These are phyloP conservation scores for Galium porrigens DNA, from an alignment of 305 asterid genomes.

Conservation along the genomic window DNA sequence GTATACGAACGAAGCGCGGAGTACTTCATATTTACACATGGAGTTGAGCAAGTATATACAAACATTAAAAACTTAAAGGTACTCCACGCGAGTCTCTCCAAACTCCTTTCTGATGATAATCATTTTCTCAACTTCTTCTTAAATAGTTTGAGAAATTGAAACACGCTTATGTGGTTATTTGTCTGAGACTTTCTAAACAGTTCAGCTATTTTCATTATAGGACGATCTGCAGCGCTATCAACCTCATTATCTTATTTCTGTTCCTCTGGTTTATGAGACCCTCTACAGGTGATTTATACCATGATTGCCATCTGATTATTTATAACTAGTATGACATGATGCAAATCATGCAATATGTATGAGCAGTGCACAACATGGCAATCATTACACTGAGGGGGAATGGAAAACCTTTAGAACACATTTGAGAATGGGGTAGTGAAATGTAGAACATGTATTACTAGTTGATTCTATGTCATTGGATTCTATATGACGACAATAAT, in stretches of 20 bases:
- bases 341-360: background rate
- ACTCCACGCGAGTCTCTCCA: background rate
- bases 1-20: slow-evolving; percentile 87
- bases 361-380: background rate
- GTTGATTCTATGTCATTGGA: background rate
- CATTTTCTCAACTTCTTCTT: background rate
- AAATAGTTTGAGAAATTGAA: background rate
- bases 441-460: background rate
- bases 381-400: background rate
- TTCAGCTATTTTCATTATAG: slow-evolving; percentile 29
- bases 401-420: background rate
- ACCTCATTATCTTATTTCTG: slow-evolving; percentile 73
- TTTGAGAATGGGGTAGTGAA: background rate
- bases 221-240: slow-evolving; percentile 72
- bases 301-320: background rate
- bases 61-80: slow-evolving; percentile 63
- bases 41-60: slow-evolving; percentile 75
- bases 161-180: background rate
- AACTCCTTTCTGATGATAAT: background rate
- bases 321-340: background rate
- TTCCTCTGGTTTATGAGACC: slow-evolving; percentile 83
- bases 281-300: slow-evolving; percentile 47
- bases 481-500: background rate
- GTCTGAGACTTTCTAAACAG: slow-evolving; percentile 3
- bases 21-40: slow-evolving; percentile 65